Evolutionary conservation across 2,329 filamentous ascomycete genomes (phyloP), one percentile per base, ranked within the genome.

Genomic region (Penicillium sp.): DNA sequence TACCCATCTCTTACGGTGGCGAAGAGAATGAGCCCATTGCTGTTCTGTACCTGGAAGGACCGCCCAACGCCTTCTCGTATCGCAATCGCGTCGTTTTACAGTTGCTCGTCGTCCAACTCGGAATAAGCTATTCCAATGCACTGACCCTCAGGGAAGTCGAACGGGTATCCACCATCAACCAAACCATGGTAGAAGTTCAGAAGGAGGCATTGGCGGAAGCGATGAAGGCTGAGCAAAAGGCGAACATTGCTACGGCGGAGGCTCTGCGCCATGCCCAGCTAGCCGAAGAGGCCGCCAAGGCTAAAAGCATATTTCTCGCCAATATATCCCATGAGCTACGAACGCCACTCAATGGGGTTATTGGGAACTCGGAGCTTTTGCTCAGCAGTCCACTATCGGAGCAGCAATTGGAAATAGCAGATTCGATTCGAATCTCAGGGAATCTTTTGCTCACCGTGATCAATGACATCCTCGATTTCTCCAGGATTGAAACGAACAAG

Each of bases 261-360:
- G 37, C 37, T 42, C 19, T 42, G n/a, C 37, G 19, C 22, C 37
- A 42, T 42, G 37, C 37, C 19, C 8, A 22, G 37, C 19, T 42
- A 42, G 37, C 37, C 37, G 37, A 42, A 42, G 37, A 42, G 19
- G 37, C 37, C 37, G 19, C 19, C 37, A 42, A 42, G 37, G 37
- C 37, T 4, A 42, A 42, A 21, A 21, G 37, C 19, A 42, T 19
- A 19, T 42, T 42, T 42, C 37, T 42, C 19, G 37, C 37, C 37
- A 42, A 42, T 22, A 42, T 42, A 21, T 42, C 37, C 33, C 43
- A 55, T 39, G 53, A 55, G 47, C 27, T 55, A 35, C 53, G 53
- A 55, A 55, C 53, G 27, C 53, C 53, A 55, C 47, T 55, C 13
- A 55, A 55, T 46, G 53, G 53, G n/a, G 47, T 55, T 10, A 55